Evolutionary conservation across 768 basidiomycete genomes (phyloP).

Genomic region (Tylopilus subfusipes): DNA sequence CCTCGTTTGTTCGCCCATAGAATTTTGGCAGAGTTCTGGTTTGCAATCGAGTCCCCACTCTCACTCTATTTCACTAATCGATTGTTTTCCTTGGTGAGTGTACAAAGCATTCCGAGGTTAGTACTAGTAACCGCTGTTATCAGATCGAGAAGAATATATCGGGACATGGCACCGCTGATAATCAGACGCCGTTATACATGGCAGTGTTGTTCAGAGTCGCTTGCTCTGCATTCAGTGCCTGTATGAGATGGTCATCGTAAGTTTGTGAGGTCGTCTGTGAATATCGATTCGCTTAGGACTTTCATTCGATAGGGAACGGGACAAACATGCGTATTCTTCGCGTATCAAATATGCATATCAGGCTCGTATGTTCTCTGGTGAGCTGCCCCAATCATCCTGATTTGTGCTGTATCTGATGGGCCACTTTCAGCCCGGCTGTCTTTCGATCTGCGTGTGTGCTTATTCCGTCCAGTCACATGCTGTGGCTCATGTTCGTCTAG

Average conservation of each 20-base stretch:
- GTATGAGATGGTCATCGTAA: conserved; percentile 20
- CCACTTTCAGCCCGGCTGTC: conserved; percentile 10
- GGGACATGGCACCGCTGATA: background rate
- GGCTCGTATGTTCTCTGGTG: conserved; percentile 21
- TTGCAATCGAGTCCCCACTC: conserved; percentile 16
- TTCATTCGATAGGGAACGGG: conserved; percentile 1
- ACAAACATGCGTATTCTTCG: conserved; percentile 6
- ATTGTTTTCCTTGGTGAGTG: conserved; percentile 21
- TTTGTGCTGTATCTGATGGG: background rate
- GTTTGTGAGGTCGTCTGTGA: background rate
- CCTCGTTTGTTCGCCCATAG: conserved; percentile 15
- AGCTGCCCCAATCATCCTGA: background rate
- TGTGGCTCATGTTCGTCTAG: conserved; percentile 1
- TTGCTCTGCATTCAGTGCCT: conserved; percentile 17
- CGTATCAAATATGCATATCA: conserved; percentile 22
- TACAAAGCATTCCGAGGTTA: background rate
- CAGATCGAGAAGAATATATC: conserved; percentile 24
- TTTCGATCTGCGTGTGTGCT: conserved; percentile 19
- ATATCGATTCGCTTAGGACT: background rate
- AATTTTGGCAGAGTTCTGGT: conserved; percentile 15
- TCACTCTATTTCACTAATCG: conserved; percentile 23
- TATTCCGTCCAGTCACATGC: background rate
- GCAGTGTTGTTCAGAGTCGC: conserved; percentile 11
- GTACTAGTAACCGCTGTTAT: background rate
- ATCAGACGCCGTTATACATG: conserved; percentile 4